phyloP scores from a whole-genome alignment of 208 protist species.

The Leptomonas pyrrhocoris region DNA sequence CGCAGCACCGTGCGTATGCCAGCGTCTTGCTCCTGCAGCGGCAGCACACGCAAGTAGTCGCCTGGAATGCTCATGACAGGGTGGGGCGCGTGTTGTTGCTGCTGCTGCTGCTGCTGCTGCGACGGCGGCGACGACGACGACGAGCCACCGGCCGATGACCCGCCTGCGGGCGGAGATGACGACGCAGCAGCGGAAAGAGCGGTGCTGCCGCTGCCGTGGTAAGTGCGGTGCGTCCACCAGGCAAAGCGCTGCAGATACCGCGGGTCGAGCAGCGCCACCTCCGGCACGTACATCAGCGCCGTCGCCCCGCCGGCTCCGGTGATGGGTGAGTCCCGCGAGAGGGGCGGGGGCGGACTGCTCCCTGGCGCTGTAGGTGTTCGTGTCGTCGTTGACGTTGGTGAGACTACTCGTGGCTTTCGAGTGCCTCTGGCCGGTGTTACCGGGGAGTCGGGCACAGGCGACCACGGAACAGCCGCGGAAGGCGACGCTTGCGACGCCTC shows the following conservation, averaged over 20 bases:
- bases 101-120: neutral
- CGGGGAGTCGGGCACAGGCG: neutral
- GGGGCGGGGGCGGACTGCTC: neutral
- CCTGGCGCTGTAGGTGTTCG: neutral
- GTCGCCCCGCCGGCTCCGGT: neutral
- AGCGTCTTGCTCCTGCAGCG: constrained; percentile 29
- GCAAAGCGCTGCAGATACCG: constrained; percentile 60
- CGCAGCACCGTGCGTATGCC: constrained; percentile 36
- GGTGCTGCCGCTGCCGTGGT: constrained; percentile 20
- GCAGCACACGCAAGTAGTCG: constrained; percentile 30
- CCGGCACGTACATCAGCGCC: constrained; percentile 42
- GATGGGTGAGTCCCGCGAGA: neutral
- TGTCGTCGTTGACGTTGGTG: neutral
- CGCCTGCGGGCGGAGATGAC: too few species aligned
- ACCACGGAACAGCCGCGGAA: constrained; percentile 7
- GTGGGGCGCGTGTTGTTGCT: neutral
- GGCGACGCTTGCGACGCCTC: neutral
- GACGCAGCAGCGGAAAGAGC: neutral
- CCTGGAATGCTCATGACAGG: constrained; percentile 20
- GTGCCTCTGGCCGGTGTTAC: neutral
- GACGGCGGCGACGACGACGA: too few species aligned
- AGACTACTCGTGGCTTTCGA: neutral
- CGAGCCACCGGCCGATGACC: too few species aligned
- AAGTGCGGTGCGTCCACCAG: constrained; percentile 39
- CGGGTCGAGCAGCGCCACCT: constrained; percentile 63